Evolutionary conservation across 2,329 filamentous ascomycete species (phyloP), one percentile per base, ranked within the genome.

Genomic region (Metarhizium sp.): DNA sequence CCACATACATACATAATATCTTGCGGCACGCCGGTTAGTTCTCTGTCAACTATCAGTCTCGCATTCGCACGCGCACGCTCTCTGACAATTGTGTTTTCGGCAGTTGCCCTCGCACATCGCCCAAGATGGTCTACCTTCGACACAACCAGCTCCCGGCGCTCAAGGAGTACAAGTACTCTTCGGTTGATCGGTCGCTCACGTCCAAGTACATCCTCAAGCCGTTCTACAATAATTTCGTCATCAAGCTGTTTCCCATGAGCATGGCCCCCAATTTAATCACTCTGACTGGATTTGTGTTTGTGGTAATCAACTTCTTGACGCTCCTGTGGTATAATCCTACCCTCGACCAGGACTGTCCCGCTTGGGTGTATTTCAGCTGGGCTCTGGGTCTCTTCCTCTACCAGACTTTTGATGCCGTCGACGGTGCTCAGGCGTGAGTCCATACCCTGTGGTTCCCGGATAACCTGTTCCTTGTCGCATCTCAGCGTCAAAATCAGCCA

Each of bases 371-470:
- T 76, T 88, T 87, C 62, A 88, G 84, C 65, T 99, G 92, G 89
- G 87, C 92, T 4, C 71, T 88, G 36, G 94, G 94, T 2, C 74
- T 99, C 61, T 96, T 97, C 70, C 71, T 97, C 52, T 99, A 99
- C 73, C 94, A 99, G 80, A 97, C 92, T 1, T 96, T 99, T 73
- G 94, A 99, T 73, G 94, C 92, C 2, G 91, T 97, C 30, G 94
- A 99, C 72, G 94, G 94, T 53, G 82, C 87, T 34, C 94, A 99
- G 71, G 94, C 94, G 85, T 90, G 78, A 69, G 87, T 81, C 3
- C 16, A 50, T n/a, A 34, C 14, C 36, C 18, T n/a, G 3, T 29
- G n/a, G 14, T 11, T 29, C n/a, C 38, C n/a, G 25, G 25, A 34
- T 14, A 6, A 43, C 49, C 29, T 30, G 45, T 18, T 25, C n/a